Base-by-base conservation (phyloP, 768 basidiomycete species). In the Mrakia gelida region DNA sequence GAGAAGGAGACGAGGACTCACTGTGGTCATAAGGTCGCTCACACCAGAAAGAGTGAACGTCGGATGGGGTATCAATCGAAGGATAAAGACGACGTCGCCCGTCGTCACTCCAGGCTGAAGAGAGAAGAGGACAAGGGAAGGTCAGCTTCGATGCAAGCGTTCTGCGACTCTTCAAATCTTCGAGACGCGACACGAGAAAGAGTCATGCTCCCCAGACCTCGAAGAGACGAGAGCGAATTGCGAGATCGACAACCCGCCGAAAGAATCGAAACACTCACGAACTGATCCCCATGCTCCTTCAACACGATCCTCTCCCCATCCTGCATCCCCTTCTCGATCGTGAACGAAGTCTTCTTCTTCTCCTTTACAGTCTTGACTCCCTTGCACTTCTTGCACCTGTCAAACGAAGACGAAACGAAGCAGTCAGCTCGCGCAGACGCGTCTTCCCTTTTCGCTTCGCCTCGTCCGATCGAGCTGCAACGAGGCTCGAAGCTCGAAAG, bases 321-420 rank as follows among this genome's bases (percentile, higher is more conserved):
- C 7, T 89, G 83, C 90, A 94, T 94, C 21, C 96, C 96, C 74
- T 90, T 90, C 81, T 95, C 93, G 65, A 98, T 88, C 81, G 89
- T 88, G 32, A 97, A 90, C 80, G 95, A 94, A 80, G 94, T 90
- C 71, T 92, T 90, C 67, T 91, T 92, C 87, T 94, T 97, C 83
- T 96, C 94, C 80, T 91, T 90, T 63, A 92, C 88, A 0, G 90
- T 91, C 83, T 91, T 91, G 73, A 89, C 88, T 6, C 95, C 96
- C 82, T 95, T 94, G 85, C 96, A 98, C 83, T 93, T 96, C 85
- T 95, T 98, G 85, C 95, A 98, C 80, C 95, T 96, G 82, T 28
- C 28, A 49, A 8, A 16, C 7, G 6, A 30, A 49, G 3, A 16
- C 7, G 6, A 30, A 43, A 81, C 28, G 80, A 34, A 34, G 2